Conservation (phyloP, 1,139 yeast species). For the Hyphopichia fennica region DNA sequence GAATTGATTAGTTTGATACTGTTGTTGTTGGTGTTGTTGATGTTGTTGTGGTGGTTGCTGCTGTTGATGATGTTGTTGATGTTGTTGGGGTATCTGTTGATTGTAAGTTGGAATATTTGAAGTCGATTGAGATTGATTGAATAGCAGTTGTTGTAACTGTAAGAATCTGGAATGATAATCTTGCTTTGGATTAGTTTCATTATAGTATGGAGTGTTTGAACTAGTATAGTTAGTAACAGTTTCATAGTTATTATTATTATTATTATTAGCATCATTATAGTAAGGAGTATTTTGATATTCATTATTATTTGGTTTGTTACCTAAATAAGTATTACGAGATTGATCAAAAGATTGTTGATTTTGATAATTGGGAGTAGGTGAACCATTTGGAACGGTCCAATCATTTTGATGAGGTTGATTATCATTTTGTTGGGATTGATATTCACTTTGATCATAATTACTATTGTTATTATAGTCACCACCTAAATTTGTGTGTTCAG, state of each 20-base stretch:
- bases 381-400: background rate
- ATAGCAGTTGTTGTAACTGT: background rate
- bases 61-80: background rate
- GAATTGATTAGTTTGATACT: slow-evolving; percentile 1
- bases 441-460: background rate
- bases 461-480: background rate
- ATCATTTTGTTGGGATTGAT: background rate
- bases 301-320: background rate
- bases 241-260: background rate
- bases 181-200: background rate
- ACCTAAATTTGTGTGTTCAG: background rate
- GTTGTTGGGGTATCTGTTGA: background rate
- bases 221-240: background rate
- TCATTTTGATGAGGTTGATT: background rate
- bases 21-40: background rate
- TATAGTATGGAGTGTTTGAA: background rate
- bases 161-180: slow-evolving; percentile 1
- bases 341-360: background rate
- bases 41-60: background rate
- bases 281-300: background rate
- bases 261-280: background rate
- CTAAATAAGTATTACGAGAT: background rate
- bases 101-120: background rate
- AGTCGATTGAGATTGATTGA: background rate
- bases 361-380: background rate